Percentiles rank a stretch among this genome's conserved stretches.
These are phyloP conservation scores for Porphyrellus cyaneotinctus DNA, from an alignment of 768 basidiomycete genomes.

Conservation along the genomic window DNA sequence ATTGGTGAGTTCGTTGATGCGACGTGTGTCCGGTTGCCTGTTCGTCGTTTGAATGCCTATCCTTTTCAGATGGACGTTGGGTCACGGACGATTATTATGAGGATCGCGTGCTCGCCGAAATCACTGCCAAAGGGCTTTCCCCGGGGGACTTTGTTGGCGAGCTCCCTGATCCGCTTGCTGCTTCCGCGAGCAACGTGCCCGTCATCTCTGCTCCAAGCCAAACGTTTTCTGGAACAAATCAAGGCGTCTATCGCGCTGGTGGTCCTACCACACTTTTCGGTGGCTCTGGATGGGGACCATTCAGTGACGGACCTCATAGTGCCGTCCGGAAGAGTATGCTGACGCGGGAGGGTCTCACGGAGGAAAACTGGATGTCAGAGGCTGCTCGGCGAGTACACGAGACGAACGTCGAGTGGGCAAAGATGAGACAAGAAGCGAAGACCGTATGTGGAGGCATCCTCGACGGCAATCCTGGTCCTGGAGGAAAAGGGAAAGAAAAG, in stretches of 20 bases:
- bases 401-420: conserved; percentile 60
- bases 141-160: conserved; percentile 82
- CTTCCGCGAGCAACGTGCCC: conserved; percentile 41
- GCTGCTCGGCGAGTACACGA: conserved; percentile 64
- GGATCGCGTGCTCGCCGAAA: conserved; percentile 71
- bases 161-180: conserved; percentile 67
- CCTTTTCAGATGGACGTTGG: conserved; percentile 75
- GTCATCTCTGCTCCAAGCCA: conserved; percentile 29
- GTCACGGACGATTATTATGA: conserved; percentile 97
- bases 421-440: conserved; percentile 52
- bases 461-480: conserved; percentile 28
- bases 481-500: conserved; percentile 31
- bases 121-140: conserved; percentile 75
- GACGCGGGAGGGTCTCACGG: conserved; percentile 73
- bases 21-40: neutral
- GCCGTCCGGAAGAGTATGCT: conserved; percentile 79
- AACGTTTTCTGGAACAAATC: conserved; percentile 41
- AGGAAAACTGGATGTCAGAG: conserved; percentile 91
- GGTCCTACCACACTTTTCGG: conserved; percentile 94
- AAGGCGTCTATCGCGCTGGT: conserved; percentile 84
- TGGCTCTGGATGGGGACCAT: conserved; percentile 78
- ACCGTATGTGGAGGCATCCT: conserved; percentile 48
- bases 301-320: conserved; percentile 81
- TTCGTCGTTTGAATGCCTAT: neutral
- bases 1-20: conserved; percentile 49